Evolutionary conservation across 306 rosid species (phyloP).

Genomic region (Boehmeria nivea): DNA sequence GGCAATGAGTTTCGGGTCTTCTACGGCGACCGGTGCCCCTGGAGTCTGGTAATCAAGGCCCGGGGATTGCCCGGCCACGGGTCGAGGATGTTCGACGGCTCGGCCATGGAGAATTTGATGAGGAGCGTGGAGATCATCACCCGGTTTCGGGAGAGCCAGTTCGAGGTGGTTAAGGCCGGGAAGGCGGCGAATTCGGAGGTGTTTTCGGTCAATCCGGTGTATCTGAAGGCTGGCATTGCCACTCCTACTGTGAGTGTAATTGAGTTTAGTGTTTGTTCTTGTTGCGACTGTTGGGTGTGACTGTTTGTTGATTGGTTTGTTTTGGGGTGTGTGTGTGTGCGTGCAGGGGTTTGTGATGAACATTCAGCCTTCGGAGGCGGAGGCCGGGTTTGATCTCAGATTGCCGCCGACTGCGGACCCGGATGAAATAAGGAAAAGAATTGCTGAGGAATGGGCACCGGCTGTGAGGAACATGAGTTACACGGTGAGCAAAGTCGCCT

Average conservation of each 20-base stretch:
- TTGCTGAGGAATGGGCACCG: constrained; percentile 84
- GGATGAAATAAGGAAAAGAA: constrained; percentile 53
- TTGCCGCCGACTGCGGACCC: constrained; percentile 64
- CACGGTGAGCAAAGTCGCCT: constrained; percentile 36
- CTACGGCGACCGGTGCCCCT: constrained; percentile 70
- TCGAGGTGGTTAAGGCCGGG: constrained; percentile 72
- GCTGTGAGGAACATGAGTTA: constrained; percentile 63
- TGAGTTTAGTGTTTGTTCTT: neutral
- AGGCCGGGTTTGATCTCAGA: constrained; percentile 78
- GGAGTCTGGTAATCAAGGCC: constrained; percentile 62
- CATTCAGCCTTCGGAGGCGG: constrained; percentile 88
- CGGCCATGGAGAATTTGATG: constrained; percentile 93
- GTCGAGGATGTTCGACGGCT: constrained; percentile 60
- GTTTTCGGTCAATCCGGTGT: constrained; percentile 84
- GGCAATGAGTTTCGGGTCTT: constrained; percentile 71
- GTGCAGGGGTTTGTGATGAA: constrained; percentile 87
- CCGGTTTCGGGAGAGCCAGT: constrained; percentile 74
- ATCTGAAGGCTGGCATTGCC: constrained; percentile 58
- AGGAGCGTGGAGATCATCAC: constrained; percentile 54
- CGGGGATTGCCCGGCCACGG: constrained; percentile 73
- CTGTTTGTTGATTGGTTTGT: neutral
- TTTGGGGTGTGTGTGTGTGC: constrained; percentile 6
- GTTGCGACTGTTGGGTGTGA: neutral
- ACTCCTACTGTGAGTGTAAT: constrained; percentile 47
- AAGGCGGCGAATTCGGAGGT: constrained; percentile 63